Evolutionary conservation across 1,284 basidiomycete genomes (phyloP).

Genomic region (Trametes polyzona): DNA sequence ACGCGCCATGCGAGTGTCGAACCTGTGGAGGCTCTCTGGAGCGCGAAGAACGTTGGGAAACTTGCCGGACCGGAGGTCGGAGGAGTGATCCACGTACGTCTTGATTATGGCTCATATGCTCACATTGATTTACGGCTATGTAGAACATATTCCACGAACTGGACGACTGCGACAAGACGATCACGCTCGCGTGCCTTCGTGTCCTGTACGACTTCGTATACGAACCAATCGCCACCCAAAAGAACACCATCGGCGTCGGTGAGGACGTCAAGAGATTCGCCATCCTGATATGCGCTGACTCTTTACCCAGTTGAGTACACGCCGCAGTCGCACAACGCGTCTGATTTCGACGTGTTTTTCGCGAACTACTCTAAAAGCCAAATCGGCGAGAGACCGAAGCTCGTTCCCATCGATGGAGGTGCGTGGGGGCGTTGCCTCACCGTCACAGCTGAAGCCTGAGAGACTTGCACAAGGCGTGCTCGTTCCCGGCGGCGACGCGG

Average conservation of each 20-base stretch:
- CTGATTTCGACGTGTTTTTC: constrained; percentile 52
- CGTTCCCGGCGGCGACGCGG: constrained; percentile 40
- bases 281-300: neutral
- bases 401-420: constrained; percentile 51
- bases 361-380: constrained; percentile 42
- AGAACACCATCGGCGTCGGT: constrained; percentile 56
- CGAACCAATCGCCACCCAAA: constrained; percentile 44
- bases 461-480: neutral
- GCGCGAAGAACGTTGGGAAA: constrained; percentile 19
- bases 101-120: constrained; percentile 30
- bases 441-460: neutral
- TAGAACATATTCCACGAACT: constrained; percentile 20
- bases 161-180: constrained; percentile 41
- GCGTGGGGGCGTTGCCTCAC: neutral
- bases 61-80: constrained; percentile 20
- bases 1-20: constrained; percentile 12
- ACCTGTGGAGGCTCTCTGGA: neutral
- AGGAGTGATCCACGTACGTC: constrained; percentile 49
- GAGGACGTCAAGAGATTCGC: constrained; percentile 30
- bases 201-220: constrained; percentile 54
- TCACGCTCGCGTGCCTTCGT: constrained; percentile 58
- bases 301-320: constrained; percentile 48
- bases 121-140: neutral
- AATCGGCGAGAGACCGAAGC: constrained; percentile 44
- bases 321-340: constrained; percentile 47